A percentile compares a stretch with the other conserved stretches of the same genome.
Evolutionary conservation across 2,329 filamentous ascomycete species (phyloP).

Genomic region (Penicillium sp.): DNA sequence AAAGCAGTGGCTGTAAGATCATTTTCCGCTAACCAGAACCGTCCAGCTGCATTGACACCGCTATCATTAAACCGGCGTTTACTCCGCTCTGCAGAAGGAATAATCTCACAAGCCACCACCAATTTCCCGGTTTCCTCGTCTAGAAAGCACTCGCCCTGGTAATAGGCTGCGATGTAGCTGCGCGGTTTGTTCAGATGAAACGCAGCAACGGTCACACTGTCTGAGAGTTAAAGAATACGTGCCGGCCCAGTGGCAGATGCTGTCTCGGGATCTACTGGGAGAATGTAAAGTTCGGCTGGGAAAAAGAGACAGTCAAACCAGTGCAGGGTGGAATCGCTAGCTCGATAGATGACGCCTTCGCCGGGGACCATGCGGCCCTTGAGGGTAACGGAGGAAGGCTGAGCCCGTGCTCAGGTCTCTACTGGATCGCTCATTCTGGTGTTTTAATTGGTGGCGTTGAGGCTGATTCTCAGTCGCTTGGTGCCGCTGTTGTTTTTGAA

Average conservation of each 20-base stretch:
- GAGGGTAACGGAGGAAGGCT: constrained; percentile 7
- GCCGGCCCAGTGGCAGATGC: constrained; percentile 27
- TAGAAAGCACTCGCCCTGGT: constrained; percentile 38
- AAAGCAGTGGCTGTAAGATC: constrained; percentile 20
- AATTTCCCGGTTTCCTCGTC: constrained; percentile 39
- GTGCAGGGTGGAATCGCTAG: constrained; percentile 33
- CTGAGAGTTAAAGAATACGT: constrained; percentile 30
- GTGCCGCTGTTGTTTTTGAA: not conserved
- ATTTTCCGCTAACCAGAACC: constrained; percentile 37
- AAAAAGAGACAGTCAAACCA: constrained; percentile 34
- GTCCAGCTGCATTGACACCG: constrained; percentile 34
- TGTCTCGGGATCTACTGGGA: constrained; percentile 33
- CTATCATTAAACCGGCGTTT: constrained; percentile 39
- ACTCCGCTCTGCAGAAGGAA: constrained; percentile 29
- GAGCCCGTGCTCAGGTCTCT: constrained; percentile 3
- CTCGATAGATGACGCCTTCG: constrained; percentile 33
- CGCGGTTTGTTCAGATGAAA: constrained; percentile 35
- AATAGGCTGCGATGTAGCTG: constrained; percentile 43
- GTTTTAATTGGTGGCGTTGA: not conserved
- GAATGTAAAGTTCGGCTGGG: constrained; percentile 35
- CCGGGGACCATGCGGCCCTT: constrained; percentile 30
- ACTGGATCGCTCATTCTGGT: not conserved
- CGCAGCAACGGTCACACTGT: constrained; percentile 37
- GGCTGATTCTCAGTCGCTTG: not conserved
- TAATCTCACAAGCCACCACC: constrained; percentile 39